These are phyloP conservation scores for Brachypodium distachyon DNA, from an alignment of 202 grass and related monocot species.

Conservation along the genomic window DNA sequence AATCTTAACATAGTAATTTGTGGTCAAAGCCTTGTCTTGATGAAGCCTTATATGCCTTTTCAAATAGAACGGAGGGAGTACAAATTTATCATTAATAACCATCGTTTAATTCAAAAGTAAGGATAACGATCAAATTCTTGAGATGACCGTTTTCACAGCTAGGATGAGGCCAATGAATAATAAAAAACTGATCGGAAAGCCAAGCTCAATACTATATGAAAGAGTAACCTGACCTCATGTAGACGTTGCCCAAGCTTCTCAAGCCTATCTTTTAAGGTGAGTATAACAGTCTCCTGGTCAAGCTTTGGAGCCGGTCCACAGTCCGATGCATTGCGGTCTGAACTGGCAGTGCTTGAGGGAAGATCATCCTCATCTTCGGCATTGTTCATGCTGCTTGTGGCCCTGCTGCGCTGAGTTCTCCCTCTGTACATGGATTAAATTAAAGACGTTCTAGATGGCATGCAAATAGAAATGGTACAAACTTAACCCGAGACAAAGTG, in stretches of 20 bases:
- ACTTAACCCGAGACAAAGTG: conserved; percentile 15
- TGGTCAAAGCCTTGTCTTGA: too few relatives aligned
- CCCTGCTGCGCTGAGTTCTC: conserved; percentile 49
- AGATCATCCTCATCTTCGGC: conserved; percentile 26
- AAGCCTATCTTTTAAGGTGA: conserved; percentile 57
- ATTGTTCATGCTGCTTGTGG: conserved; percentile 27
- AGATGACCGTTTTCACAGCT: background rate
- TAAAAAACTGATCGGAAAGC: background rate
- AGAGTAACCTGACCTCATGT: conserved; percentile 55
- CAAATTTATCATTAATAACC: background rate
- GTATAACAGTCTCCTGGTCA: conserved; percentile 41
- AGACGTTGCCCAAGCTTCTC: conserved; percentile 47
- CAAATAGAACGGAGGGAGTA: too few relatives aligned
- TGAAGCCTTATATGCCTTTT: too few relatives aligned
- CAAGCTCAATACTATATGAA: background rate
- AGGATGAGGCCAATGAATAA: background rate
- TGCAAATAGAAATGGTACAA: conserved; percentile 17
- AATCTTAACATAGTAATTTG: too few relatives aligned
- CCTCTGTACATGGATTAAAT: conserved; percentile 43
- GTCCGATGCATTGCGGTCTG: conserved; percentile 31
- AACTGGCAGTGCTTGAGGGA: conserved; percentile 34
- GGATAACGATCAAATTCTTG: background rate
- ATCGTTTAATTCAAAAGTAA: conserved; percentile 9
- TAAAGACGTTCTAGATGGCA: conserved; percentile 12
- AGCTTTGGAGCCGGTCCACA: conserved; percentile 42